Conservation (phyloP, 768 basidiomycete species). For the Agrocybe pediades region DNA sequence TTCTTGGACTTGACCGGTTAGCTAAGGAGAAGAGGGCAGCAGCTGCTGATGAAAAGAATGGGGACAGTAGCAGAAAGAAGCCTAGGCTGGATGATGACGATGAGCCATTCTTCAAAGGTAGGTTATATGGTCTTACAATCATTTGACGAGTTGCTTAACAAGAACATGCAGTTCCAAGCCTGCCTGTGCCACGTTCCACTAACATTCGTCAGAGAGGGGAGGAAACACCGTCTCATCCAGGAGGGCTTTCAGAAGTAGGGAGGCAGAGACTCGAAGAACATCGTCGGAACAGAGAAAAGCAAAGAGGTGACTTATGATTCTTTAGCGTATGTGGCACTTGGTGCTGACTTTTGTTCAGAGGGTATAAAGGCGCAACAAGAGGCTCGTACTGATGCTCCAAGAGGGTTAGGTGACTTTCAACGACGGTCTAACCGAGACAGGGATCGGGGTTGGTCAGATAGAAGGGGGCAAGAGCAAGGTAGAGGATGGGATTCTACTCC, state of each 20-base stretch:
- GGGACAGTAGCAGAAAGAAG: slow-evolving; percentile 63
- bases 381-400: slow-evolving; percentile 56
- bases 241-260: slow-evolving; percentile 81
- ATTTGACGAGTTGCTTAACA: neutral
- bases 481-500: slow-evolving; percentile 63
- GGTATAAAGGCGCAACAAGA: slow-evolving; percentile 69
- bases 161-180: slow-evolving; percentile 70
- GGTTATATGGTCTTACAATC: neutral
- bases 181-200: slow-evolving; percentile 59
- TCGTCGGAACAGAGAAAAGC: slow-evolving; percentile 67
- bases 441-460: slow-evolving; percentile 49
- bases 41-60: slow-evolving; percentile 41
- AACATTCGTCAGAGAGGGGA: slow-evolving; percentile 75
- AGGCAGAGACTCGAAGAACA: slow-evolving; percentile 76
- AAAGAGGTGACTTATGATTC: slow-evolving; percentile 48
- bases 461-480: slow-evolving; percentile 37
- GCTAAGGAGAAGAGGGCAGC: slow-evolving; percentile 86
- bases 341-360: slow-evolving; percentile 43
- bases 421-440: slow-evolving; percentile 84
- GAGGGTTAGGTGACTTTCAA: slow-evolving; percentile 91
- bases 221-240: slow-evolving; percentile 93
- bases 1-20: slow-evolving; percentile 85
- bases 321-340: neutral
- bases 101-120: slow-evolving; percentile 88
- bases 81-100: slow-evolving; percentile 60